Percentiles rank a stretch among this genome's conserved stretches.
Conservation (phyloP, 768 basidiomycete species). For the Trametes meyenii region DNA sequence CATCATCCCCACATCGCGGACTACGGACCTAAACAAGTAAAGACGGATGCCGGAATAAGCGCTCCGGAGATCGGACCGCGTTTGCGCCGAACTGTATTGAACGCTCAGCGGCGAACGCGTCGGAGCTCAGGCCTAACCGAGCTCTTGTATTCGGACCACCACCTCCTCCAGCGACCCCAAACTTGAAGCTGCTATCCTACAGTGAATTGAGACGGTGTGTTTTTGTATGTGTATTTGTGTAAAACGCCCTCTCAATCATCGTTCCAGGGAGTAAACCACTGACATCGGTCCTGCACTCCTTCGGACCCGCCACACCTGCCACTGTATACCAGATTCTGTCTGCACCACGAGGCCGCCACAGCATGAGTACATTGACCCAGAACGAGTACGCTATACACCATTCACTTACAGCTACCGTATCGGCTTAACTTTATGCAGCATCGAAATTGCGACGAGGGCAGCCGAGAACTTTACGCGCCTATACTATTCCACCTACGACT, state of each 20-base stretch:
- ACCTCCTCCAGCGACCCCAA: neutral
- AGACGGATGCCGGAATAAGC: no score
- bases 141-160: neutral
- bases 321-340: neutral
- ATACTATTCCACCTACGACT: constrained; percentile 84
- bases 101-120: no score
- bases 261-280: no score
- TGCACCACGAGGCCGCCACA: neutral
- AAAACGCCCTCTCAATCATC: no score
- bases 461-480: constrained; percentile 83
- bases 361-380: constrained; percentile 38
- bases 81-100: no score
- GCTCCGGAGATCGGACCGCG: no score
- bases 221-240: no score
- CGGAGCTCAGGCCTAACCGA: neutral
- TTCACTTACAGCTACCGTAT: neutral
- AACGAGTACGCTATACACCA: constrained; percentile 35
- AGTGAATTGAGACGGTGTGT: no score
- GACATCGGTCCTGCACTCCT: neutral
- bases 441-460: constrained; percentile 83
- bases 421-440: constrained; percentile 46
- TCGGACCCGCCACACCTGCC: neutral
- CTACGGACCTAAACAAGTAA: no score
- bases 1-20: no score
- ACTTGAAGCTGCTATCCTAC: no score